These are phyloP conservation scores for Syzygium jambos DNA, from an alignment of 345 rosid species.

Conservation along the genomic window DNA sequence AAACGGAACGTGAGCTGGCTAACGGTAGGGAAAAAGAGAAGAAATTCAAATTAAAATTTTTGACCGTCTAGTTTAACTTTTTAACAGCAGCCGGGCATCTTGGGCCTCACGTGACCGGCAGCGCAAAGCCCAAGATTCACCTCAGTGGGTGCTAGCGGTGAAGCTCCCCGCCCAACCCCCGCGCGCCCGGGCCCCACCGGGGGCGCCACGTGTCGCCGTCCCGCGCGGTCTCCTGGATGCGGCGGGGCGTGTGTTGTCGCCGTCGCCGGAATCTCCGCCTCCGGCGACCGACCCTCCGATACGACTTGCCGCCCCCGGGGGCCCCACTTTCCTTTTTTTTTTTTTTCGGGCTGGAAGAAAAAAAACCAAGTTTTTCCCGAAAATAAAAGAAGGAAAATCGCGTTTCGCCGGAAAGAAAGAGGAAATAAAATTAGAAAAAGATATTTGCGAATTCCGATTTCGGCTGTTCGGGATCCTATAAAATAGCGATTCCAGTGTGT, in stretches of 20 bases:
- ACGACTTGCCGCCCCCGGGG: neutral
- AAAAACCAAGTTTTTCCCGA: neutral
- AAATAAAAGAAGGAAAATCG: neutral
- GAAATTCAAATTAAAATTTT: neutral
- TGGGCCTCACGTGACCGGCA: constrained; percentile 73
- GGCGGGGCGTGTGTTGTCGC: constrained; percentile 20
- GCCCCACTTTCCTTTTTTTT: neutral
- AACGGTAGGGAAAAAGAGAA: neutral
- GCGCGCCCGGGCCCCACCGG: neutral
- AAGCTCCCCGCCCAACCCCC: too few relatives aligned
- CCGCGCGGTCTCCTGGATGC: constrained; percentile 19
- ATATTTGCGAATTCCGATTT: neutral
- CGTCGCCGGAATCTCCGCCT: constrained; percentile 13
- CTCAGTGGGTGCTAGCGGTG: neutral
- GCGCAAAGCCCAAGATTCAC: constrained; percentile 20
- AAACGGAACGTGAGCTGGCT: neutral
- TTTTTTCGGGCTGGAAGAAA: neutral
- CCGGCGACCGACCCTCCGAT: neutral
- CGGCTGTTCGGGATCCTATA: constrained; percentile 50
- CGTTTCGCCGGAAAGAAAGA: neutral
- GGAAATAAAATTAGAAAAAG: neutral
- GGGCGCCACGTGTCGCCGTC: constrained; percentile 26
- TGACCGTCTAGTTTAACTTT: neutral
- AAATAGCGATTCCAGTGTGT: constrained; percentile 35
- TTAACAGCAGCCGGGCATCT: constrained; percentile 50